Base-by-base conservation (phyloP, 2,329 filamentous ascomycete genomes). In the Fusarium nematophilum region DNA sequence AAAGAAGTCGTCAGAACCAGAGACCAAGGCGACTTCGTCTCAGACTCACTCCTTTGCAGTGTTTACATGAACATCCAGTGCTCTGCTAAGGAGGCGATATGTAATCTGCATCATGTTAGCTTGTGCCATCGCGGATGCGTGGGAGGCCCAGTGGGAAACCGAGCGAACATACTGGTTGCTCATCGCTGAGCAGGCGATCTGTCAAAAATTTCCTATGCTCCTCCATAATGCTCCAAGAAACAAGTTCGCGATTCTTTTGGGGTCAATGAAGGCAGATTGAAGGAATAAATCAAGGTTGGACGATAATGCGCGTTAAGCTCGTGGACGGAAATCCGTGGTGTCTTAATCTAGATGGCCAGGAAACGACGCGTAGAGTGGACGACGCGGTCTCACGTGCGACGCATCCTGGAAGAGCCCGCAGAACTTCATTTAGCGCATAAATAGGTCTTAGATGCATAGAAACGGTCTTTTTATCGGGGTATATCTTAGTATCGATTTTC, bases 51-150 rank as follows among this genome's bases (percentile, higher is more conserved):
- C 88, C 76, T 99, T 99, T 10, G 95, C 95, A 36, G 85, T 81
- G 72, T 96, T 95, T 73, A 91, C 89, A 73, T 97, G 90, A 37
- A 97, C 84, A 69, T 92, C 90, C 48, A 97, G 77, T 31, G 89
- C 90, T 69, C 94, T 86, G 75, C 93, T 95, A 59, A 99, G 78
- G 42, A 90, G 81, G 44, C 93, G 89, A 79, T 97, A 98, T 44
- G 91, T 96, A 69, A 97, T 83, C 93, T 96, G 69, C 53, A 55
- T 53, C 25, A 10, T 21, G 45, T 70, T 53, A 70, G 53, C 27
- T 17, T 25, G n/a, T 36, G 18, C 13, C 23, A 11, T 9, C 5
- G 23, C 13, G 11, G 7, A 42, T 48, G 31, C 43, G 31, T 43
- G n/a, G 18, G 13, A 2, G 9, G 30, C 9, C 9, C n/a, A 27